Percentiles rank a stretch among this genome's conserved stretches.
Conservation (phyloP, 2,329 filamentous ascomycete genomes). For the Diplodia sapinea region DNA sequence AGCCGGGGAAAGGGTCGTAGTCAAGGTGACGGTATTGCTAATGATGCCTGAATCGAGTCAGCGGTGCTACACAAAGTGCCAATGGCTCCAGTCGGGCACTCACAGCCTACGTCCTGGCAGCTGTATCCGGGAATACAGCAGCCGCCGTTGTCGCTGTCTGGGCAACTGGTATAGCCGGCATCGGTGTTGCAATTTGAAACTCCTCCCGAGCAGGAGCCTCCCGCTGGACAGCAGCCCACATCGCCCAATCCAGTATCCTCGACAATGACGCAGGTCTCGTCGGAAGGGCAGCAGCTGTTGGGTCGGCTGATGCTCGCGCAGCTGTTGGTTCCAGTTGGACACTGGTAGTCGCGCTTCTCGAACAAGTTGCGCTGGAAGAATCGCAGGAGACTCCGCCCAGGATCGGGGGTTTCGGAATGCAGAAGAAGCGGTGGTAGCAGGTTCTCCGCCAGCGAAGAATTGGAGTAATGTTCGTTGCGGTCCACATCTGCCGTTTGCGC, state of each 20-base stretch:
- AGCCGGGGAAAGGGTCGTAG: slow-evolving; percentile 36
- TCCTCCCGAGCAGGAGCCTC: slow-evolving; percentile 66
- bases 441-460: slow-evolving; percentile 45
- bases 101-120: slow-evolving; percentile 74
- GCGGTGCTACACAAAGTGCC: not conserved
- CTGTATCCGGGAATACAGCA: slow-evolving; percentile 76
- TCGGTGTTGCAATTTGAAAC: slow-evolving; percentile 66
- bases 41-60: slow-evolving; percentile 33
- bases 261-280: slow-evolving; percentile 70
- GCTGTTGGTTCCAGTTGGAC: slow-evolving; percentile 68
- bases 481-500: slow-evolving; percentile 49
- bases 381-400: slow-evolving; percentile 29
- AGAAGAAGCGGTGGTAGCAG: slow-evolving; percentile 59
- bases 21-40: slow-evolving; percentile 36
- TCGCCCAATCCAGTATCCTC: slow-evolving; percentile 67
- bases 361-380: slow-evolving; percentile 45
- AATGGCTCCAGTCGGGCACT: not conserved
- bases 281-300: slow-evolving; percentile 74
- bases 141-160: slow-evolving; percentile 69
- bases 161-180: slow-evolving; percentile 68
- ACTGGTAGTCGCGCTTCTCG: slow-evolving; percentile 65
- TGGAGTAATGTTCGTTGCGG: slow-evolving; percentile 34
- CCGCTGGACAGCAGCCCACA: slow-evolving; percentile 76
- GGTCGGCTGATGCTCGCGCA: slow-evolving; percentile 70
- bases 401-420: slow-evolving; percentile 48